A percentile compares a stretch with the other conserved stretches of the same genome.
These are phyloP conservation scores for Wakefieldia striispora DNA, from an alignment of 768 basidiomycete species.

Conservation along the genomic window DNA sequence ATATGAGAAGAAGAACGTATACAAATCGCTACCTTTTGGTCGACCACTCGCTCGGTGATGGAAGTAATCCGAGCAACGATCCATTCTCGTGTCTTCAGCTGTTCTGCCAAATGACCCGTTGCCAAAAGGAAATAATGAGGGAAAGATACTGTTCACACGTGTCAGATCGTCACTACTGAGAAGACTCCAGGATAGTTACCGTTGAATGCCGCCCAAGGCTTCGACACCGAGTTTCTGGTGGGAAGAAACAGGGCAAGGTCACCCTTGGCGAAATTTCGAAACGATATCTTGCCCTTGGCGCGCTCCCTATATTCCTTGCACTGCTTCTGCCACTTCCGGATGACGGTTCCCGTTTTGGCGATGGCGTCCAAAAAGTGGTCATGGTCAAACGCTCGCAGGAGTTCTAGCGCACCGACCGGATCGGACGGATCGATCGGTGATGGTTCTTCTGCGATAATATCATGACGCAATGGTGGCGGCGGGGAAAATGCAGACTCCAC, in stretches of 20 bases:
- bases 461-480: constrained; percentile 45
- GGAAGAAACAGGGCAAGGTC: constrained; percentile 96
- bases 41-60: constrained; percentile 82
- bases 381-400: constrained; percentile 74
- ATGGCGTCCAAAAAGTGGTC: constrained; percentile 84
- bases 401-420: constrained; percentile 64
- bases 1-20: neutral
- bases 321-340: constrained; percentile 96
- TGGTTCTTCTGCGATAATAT: constrained; percentile 57
- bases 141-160: constrained; percentile 67
- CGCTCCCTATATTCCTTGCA: constrained; percentile 94
- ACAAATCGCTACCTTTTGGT: constrained; percentile 54
- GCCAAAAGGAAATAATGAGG: constrained; percentile 97
- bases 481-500: constrained; percentile 51
- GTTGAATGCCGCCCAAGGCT: constrained; percentile 99
- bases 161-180: neutral
- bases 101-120: constrained; percentile 81
- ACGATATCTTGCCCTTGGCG: constrained; percentile 95
- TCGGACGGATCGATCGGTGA: constrained; percentile 79
- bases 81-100: constrained; percentile 90
- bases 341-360: constrained; percentile 76
- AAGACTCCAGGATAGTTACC: constrained; percentile 45
- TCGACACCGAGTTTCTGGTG: constrained; percentile 88
- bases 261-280: constrained; percentile 91
- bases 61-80: constrained; percentile 91